phyloP scores from a whole-genome alignment of 331 rosid genomes.

The Prunus yedoensis region DNA sequence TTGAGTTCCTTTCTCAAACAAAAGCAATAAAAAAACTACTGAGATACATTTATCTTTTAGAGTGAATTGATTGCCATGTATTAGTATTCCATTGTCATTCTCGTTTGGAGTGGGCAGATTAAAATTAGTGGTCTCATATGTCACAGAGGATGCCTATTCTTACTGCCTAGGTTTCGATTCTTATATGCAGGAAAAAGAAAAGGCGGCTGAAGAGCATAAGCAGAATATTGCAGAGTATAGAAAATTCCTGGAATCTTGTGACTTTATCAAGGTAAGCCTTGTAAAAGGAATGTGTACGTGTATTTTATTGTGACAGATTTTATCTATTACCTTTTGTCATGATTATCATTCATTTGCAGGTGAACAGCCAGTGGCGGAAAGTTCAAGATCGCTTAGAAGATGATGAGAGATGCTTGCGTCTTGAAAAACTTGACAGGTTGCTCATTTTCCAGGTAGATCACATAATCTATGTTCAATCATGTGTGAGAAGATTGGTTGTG shows the following conservation, averaged over 20 bases:
- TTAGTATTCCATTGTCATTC: not conserved
- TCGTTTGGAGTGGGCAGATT: not conserved
- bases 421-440: constrained; percentile 92
- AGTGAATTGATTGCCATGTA: constrained; percentile 4
- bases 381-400: constrained; percentile 98
- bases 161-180: constrained; percentile 2
- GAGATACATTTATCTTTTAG: too few species aligned
- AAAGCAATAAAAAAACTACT: too few species aligned
- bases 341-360: constrained; percentile 47
- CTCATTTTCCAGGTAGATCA: constrained; percentile 88
- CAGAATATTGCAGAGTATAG: constrained; percentile 67
- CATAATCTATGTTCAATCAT: too few species aligned
- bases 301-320: constrained; percentile 25
- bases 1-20: too few species aligned
- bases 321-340: constrained; percentile 14
- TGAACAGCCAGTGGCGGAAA: constrained; percentile 85
- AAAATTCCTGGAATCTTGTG: constrained; percentile 80
- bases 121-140: not conserved
- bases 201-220: constrained; percentile 79
- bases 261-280: constrained; percentile 70
- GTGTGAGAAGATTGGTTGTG: not conserved
- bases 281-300: constrained; percentile 10
- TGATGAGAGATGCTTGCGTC: constrained; percentile 85
- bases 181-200: constrained; percentile 76
- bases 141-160: not conserved